Evolutionary conservation across 1,139 yeast genomes (phyloP).

Genomic region (Protomyces pachydermus): DNA sequence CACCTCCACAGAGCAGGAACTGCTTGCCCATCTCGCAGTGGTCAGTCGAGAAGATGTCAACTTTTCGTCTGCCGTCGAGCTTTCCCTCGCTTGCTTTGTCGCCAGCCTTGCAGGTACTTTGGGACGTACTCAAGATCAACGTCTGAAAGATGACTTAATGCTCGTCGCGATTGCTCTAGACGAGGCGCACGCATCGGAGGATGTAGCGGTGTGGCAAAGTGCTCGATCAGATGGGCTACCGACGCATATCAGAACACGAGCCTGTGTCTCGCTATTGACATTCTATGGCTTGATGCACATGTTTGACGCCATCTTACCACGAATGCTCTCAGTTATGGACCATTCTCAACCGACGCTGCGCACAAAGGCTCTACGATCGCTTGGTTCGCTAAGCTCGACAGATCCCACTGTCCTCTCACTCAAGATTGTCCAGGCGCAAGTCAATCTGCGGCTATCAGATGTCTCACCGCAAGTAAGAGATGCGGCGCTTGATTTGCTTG

Average conservation of each 20-base stretch:
- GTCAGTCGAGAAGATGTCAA: neutral
- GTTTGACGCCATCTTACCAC: conserved; percentile 52
- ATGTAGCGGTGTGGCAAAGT: neutral
- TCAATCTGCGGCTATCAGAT: conserved; percentile 53
- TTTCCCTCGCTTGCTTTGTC: neutral
- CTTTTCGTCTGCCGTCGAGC: neutral
- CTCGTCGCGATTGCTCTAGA: neutral
- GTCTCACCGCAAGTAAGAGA: conserved; percentile 68
- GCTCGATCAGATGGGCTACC: neutral
- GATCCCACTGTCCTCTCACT: conserved; percentile 51
- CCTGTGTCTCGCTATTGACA: conserved; percentile 8
- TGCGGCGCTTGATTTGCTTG: conserved; percentile 65
- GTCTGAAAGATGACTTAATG: neutral
- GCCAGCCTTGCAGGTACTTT: neutral
- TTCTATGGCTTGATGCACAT: conserved; percentile 41
- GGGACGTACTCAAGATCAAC: neutral
- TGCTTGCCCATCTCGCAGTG: neutral
- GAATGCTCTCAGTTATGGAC: conserved; percentile 49
- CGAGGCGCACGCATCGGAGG: neutral
- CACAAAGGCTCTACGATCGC: conserved; percentile 58
- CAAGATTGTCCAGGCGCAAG: conserved; percentile 50
- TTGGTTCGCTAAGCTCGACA: conserved; percentile 49
- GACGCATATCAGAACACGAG: neutral
- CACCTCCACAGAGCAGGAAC: neutral
- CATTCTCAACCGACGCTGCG: conserved; percentile 57